A percentile compares a stretch with the other conserved stretches of the same genome.
phyloP scores from a whole-genome alignment of 1,284 basidiomycete species.

The Fistulina hepatica region DNA sequence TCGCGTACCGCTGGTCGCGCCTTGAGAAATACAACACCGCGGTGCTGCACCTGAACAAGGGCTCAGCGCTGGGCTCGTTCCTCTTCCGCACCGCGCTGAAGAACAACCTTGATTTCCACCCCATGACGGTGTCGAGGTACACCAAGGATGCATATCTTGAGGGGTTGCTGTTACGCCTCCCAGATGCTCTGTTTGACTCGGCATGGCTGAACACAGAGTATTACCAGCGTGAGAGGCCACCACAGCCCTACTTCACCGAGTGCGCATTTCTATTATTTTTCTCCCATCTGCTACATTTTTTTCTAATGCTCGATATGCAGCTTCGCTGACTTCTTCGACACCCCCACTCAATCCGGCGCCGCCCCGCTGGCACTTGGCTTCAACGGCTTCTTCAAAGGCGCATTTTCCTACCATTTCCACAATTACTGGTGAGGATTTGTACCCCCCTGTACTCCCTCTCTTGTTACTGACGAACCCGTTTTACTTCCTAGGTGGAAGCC shows the following conservation, averaged over 20 bases:
- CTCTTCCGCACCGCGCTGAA: conserved; percentile 78
- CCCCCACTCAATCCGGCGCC: conserved; percentile 54
- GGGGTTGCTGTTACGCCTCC: conserved; percentile 61
- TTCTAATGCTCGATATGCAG: conserved; percentile 25
- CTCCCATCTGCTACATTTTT: conserved; percentile 1
- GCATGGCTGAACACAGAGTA: conserved; percentile 81
- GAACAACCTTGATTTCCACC: conserved; percentile 80
- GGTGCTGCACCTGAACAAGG: conserved; percentile 74
- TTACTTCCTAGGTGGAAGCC: conserved; percentile 79
- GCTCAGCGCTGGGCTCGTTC: conserved; percentile 71
- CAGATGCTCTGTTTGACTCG: conserved; percentile 79
- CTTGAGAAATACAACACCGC: conserved; percentile 80
- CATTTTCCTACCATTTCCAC: conserved; percentile 48
- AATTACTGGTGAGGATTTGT: conserved; percentile 68
- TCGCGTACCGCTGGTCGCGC: conserved; percentile 79
- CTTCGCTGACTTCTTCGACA: conserved; percentile 74
- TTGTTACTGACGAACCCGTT: too few relatives aligned
- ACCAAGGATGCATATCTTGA: conserved; percentile 70
- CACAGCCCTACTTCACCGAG: conserved; percentile 77
- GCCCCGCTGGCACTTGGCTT: conserved; percentile 71
- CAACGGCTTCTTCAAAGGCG: conserved; percentile 79
- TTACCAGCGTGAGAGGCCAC: conserved; percentile 72
- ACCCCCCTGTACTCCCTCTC: too few relatives aligned
- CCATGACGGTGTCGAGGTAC: conserved; percentile 75
- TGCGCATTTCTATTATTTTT: conserved; percentile 19